A percentile compares a stretch with the other conserved stretches of the same genome.
These are phyloP conservation scores for Arabidopsis suecica DNA, from an alignment of 345 rosid species.

Conservation along the genomic window DNA sequence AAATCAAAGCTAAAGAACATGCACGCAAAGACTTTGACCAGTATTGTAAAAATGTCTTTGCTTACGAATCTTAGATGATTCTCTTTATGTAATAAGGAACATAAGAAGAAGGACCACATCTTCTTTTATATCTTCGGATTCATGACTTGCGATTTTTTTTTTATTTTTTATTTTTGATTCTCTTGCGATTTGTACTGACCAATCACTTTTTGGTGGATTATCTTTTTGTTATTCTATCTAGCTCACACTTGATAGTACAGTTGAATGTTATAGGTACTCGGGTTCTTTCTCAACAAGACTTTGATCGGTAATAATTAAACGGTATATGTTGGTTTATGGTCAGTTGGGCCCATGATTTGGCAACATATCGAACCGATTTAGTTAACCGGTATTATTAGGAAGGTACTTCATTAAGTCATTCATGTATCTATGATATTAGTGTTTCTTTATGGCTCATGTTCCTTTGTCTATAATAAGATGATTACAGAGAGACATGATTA, in stretches of 20 bases:
- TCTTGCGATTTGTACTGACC: background rate
- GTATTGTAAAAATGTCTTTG: constrained; percentile 4
- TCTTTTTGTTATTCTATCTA: constrained; percentile 12
- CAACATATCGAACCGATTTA: too few species aligned
- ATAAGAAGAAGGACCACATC: constrained; percentile 33
- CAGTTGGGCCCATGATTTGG: too few species aligned
- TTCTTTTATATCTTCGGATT: constrained; percentile 23
- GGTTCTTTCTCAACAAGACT: too few species aligned
- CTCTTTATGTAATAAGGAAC: constrained; percentile 1
- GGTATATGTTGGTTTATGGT: too few species aligned
- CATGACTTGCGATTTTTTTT: background rate
- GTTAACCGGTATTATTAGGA: too few species aligned
- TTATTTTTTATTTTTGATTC: too few species aligned
- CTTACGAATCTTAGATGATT: constrained; percentile 15
- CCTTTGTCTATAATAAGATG: too few species aligned
- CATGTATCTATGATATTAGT: too few species aligned
- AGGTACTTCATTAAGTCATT: too few species aligned
- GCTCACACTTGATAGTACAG: constrained; percentile 6
- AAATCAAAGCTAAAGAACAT: constrained; percentile 27
- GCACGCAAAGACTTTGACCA: constrained; percentile 17
- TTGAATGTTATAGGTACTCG: constrained; percentile 4
- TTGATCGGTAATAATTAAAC: too few species aligned
- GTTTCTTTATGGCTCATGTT: too few species aligned
- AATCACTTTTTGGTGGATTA: constrained; percentile 15
- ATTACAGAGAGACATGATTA: too few species aligned